phyloP scores from a whole-genome alignment of 2,329 filamentous ascomycete genomes.

The Geosmithia morbida region DNA sequence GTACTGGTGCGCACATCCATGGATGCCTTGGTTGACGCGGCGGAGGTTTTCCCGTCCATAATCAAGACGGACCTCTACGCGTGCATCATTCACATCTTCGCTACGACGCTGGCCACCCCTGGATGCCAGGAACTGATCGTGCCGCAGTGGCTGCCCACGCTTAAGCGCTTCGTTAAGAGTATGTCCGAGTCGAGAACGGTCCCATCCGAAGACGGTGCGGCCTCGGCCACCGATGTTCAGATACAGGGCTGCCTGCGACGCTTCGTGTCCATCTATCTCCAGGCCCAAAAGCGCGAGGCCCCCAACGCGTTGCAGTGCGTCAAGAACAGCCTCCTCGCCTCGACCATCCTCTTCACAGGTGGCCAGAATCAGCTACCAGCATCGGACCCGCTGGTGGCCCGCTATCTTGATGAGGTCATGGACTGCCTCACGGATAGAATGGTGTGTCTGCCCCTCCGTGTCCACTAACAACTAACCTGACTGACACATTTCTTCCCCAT shows the following conservation, averaged over 20 bases:
- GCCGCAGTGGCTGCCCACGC: constrained; percentile 76
- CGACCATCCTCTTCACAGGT: constrained; percentile 77
- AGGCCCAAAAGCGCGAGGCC: constrained; percentile 59
- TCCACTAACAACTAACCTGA: background rate
- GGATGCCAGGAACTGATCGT: constrained; percentile 75
- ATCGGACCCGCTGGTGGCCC: constrained; percentile 58
- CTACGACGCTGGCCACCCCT: constrained; percentile 77
- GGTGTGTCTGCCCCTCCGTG: constrained; percentile 31
- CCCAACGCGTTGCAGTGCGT: constrained; percentile 74
- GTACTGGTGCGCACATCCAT: constrained; percentile 67
- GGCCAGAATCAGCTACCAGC: constrained; percentile 60
- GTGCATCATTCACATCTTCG: constrained; percentile 93
- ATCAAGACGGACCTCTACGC: constrained; percentile 95
- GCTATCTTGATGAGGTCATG: constrained; percentile 66
- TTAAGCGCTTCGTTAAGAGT: constrained; percentile 77
- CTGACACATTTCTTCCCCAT: background rate
- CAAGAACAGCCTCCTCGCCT: constrained; percentile 81
- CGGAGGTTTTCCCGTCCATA: constrained; percentile 88
- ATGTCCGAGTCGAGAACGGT: constrained; percentile 38
- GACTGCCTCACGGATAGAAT: constrained; percentile 73
- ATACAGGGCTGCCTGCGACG: constrained; percentile 70
- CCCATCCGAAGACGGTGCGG: constrained; percentile 16
- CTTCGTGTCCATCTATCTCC: constrained; percentile 66
- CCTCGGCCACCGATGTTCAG: constrained; percentile 47
- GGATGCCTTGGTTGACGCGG: constrained; percentile 82